Conservation (phyloP, 2,329 filamentous ascomycete genomes). For the Lecanosticta acicola region DNA sequence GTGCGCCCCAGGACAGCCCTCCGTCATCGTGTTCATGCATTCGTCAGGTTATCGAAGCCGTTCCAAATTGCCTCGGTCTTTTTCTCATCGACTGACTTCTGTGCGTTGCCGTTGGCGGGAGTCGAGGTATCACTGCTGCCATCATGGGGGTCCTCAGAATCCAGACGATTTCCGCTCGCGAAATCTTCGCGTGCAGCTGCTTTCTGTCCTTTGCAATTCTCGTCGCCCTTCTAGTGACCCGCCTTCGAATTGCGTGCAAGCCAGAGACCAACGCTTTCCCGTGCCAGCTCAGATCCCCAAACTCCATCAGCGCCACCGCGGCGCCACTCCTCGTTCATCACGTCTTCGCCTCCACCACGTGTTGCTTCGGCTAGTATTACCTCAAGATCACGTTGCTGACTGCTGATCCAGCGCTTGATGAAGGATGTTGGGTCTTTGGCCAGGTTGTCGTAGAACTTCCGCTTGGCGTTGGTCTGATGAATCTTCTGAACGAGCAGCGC, state of each 20-base stretch:
- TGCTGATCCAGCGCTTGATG: conserved; percentile 79
- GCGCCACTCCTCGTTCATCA: conserved; percentile 63
- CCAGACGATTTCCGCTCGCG: too few relatives aligned
- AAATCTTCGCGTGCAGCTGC: background rate
- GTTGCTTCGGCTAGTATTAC: conserved; percentile 78
- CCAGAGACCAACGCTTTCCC: conserved; percentile 58
- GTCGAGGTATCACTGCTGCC: too few relatives aligned
- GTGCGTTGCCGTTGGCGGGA: too few relatives aligned
- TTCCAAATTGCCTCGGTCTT: too few relatives aligned
- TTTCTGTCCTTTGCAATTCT: background rate
- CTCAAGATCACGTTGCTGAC: conserved; percentile 84
- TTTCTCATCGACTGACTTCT: too few relatives aligned
- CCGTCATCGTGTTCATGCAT: too few relatives aligned
- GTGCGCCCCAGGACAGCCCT: too few relatives aligned
- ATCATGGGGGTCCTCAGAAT: too few relatives aligned
- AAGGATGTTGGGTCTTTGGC: conserved; percentile 78
- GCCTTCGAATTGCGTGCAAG: conserved; percentile 34
- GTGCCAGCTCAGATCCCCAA: conserved; percentile 58
- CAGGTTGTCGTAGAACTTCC: conserved; percentile 76
- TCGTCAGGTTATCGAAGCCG: too few relatives aligned
- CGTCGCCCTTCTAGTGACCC: conserved; percentile 10
- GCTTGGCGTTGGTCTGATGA: conserved; percentile 78
- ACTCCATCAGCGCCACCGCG: conserved; percentile 56
- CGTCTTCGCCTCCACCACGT: conserved; percentile 48
- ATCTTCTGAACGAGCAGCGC: conserved; percentile 78